Evolutionary conservation across 2,329 filamentous ascomycete genomes (phyloP).

Genomic region (Sclerotinia spermophila): DNA sequence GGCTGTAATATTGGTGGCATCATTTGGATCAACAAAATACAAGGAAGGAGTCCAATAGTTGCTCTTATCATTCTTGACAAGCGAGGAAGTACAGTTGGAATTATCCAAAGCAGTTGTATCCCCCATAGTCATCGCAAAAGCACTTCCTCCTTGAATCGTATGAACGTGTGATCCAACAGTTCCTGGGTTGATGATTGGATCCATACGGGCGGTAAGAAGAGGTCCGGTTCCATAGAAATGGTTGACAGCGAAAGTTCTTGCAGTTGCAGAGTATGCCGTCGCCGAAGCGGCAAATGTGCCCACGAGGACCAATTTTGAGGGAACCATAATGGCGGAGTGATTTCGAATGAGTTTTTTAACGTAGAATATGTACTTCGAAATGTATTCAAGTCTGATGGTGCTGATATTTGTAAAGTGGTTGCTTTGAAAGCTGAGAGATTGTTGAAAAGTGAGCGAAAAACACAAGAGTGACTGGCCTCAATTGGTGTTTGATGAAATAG

Average conservation of each 20-base stretch:
- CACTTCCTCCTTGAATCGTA: slow-evolving; percentile 64
- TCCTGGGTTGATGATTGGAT: slow-evolving; percentile 69
- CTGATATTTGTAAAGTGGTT: neutral
- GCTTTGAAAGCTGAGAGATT: slow-evolving; percentile 30
- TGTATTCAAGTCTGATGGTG: neutral
- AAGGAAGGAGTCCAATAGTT: slow-evolving; percentile 80
- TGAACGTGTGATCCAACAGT: slow-evolving; percentile 64
- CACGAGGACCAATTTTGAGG: slow-evolving; percentile 26
- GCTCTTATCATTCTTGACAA: slow-evolving; percentile 77
- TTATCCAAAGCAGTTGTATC: slow-evolving; percentile 52
- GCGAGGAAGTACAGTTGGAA: slow-evolving; percentile 76
- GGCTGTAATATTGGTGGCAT: slow-evolving; percentile 58
- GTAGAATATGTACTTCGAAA: slow-evolving; percentile 9
- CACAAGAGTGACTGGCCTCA: slow-evolving; percentile 34
- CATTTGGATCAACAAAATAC: slow-evolving; percentile 67
- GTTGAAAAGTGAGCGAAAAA: slow-evolving; percentile 21
- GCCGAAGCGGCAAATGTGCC: slow-evolving; percentile 27
- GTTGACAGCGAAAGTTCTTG: slow-evolving; percentile 62
- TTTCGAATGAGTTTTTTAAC: neutral
- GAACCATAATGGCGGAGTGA: slow-evolving; percentile 28
- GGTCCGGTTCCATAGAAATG: slow-evolving; percentile 65
- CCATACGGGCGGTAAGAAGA: slow-evolving; percentile 62
- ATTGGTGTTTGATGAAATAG: slow-evolving; percentile 20
- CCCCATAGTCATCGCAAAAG: slow-evolving; percentile 51
- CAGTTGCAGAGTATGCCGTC: slow-evolving; percentile 27